These are phyloP conservation scores for Verticillium dahliae DNA, from an alignment of 2,329 filamentous ascomycete species.

Conservation along the genomic window DNA sequence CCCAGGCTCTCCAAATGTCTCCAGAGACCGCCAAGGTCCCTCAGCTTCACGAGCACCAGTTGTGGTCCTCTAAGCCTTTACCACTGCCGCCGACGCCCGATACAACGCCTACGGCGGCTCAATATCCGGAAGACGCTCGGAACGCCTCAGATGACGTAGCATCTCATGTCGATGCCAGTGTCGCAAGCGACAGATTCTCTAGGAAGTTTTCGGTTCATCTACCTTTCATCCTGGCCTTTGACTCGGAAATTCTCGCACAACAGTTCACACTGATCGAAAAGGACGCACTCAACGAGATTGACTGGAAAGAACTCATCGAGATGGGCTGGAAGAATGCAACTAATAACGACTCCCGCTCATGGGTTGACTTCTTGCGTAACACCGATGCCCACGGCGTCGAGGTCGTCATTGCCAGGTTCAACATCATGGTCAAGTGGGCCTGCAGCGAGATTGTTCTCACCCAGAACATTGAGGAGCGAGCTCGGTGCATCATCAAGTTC, in stretches of 20 bases:
- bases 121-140: slow-evolving; percentile 22
- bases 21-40: slow-evolving; percentile 29
- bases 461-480: slow-evolving; percentile 63
- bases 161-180: slow-evolving; percentile 26
- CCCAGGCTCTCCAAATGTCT: slow-evolving; percentile 38
- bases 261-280: slow-evolving; percentile 84
- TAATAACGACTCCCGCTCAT: slow-evolving; percentile 61
- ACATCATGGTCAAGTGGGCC: slow-evolving; percentile 83
- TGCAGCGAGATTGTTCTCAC: slow-evolving; percentile 75
- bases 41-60: slow-evolving; percentile 31
- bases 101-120: slow-evolving; percentile 35
- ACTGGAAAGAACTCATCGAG: slow-evolving; percentile 82
- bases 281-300: slow-evolving; percentile 77
- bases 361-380: slow-evolving; percentile 74
- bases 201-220: slow-evolving; percentile 53
- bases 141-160: slow-evolving; percentile 26
- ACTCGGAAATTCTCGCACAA: slow-evolving; percentile 71
- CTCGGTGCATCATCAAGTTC: slow-evolving; percentile 70
- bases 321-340: slow-evolving; percentile 72
- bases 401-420: slow-evolving; percentile 79
- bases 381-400: slow-evolving; percentile 70
- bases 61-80: slow-evolving; percentile 36
- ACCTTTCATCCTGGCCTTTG: slow-evolving; percentile 75
- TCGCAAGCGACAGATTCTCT: slow-evolving; percentile 19
- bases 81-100: slow-evolving; percentile 39